Conservation (phyloP, 805 yeast species). For the Yamadazyma takamatsuzukensis region DNA sequence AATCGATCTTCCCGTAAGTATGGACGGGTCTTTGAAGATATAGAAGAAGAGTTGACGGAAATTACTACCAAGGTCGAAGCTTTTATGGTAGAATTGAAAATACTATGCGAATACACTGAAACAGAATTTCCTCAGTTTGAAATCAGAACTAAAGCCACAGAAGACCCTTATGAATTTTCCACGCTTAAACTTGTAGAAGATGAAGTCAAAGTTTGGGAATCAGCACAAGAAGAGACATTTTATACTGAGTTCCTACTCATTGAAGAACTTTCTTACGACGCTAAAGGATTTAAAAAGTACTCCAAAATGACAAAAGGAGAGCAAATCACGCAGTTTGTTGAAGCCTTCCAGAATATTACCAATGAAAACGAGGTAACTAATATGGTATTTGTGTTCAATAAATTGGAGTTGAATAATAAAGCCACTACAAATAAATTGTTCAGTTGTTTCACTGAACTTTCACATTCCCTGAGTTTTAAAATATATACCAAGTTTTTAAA, state of each 20-base stretch:
- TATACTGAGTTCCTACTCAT: constrained; percentile 53
- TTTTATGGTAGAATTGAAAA: constrained; percentile 5
- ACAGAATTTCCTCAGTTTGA: constrained; percentile 21
- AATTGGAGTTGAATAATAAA: constrained; percentile 56
- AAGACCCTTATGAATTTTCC: constrained; percentile 8
- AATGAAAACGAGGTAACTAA: constrained; percentile 50
- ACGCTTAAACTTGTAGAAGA: constrained; percentile 14
- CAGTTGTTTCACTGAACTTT: constrained; percentile 49
- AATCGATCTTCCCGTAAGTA: constrained; percentile 53
- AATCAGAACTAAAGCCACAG: constrained; percentile 5
- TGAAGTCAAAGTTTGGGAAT: constrained; percentile 51
- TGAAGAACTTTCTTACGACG: constrained; percentile 18
- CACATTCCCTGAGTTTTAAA: constrained; percentile 43
- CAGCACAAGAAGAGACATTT: constrained; percentile 59
- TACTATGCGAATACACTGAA: constrained; percentile 6
- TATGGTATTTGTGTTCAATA: constrained; percentile 47
- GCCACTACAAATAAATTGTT: constrained; percentile 64
- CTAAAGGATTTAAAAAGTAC: constrained; percentile 3
- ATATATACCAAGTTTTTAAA: constrained; percentile 67
- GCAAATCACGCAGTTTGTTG: constrained; percentile 40
- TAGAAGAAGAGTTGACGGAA: constrained; percentile 31
- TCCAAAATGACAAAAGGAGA: constrained; percentile 35
- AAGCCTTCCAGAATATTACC: constrained; percentile 37
- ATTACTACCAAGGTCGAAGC: constrained; percentile 8
- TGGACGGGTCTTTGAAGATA: constrained; percentile 53